Evolutionary conservation across 148 eudicot genomes (phyloP).

Genomic region (Chenopodium album): DNA sequence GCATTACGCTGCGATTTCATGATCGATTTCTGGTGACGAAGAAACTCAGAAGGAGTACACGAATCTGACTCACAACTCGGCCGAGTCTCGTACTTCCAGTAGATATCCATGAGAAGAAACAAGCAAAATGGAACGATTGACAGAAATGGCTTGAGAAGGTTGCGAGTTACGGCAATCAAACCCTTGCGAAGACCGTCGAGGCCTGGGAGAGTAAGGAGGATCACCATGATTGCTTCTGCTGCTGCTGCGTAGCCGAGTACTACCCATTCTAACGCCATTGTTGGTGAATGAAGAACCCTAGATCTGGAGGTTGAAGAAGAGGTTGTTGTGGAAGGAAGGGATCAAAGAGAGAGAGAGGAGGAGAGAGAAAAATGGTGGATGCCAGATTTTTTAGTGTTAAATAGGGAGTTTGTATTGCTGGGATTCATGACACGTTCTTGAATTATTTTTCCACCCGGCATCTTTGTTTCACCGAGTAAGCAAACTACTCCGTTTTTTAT

Average conservation of each 20-base stretch:
- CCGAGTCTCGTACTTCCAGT: conserved; percentile 87
- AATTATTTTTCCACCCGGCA: background rate
- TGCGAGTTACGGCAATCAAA: conserved; percentile 56
- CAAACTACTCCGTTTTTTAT: too few relatives aligned
- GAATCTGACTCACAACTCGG: conserved; percentile 52
- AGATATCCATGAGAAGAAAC: conserved; percentile 66
- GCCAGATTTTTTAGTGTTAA: background rate
- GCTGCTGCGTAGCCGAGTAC: conserved; percentile 88
- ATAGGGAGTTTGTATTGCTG: too few relatives aligned
- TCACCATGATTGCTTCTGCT: conserved; percentile 81
- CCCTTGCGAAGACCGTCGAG: conserved; percentile 72
- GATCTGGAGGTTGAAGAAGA: conserved; percentile 21
- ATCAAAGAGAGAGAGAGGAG: background rate
- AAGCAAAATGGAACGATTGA: conserved; percentile 69
- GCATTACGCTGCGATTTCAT: conserved; percentile 83
- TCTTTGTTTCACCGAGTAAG: background rate
- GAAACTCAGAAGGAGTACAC: conserved; percentile 67
- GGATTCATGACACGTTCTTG: background rate
- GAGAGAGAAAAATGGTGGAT: background rate
- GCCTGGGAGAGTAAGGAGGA: conserved; percentile 77
- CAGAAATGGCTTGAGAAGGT: conserved; percentile 68
- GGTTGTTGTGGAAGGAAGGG: background rate
- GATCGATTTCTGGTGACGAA: conserved; percentile 83
- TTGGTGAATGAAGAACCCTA: background rate
- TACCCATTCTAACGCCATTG: conserved; percentile 91